These are phyloP conservation scores for Lentinus brumalis DNA, from an alignment of 768 basidiomycete genomes.

Conservation along the genomic window DNA sequence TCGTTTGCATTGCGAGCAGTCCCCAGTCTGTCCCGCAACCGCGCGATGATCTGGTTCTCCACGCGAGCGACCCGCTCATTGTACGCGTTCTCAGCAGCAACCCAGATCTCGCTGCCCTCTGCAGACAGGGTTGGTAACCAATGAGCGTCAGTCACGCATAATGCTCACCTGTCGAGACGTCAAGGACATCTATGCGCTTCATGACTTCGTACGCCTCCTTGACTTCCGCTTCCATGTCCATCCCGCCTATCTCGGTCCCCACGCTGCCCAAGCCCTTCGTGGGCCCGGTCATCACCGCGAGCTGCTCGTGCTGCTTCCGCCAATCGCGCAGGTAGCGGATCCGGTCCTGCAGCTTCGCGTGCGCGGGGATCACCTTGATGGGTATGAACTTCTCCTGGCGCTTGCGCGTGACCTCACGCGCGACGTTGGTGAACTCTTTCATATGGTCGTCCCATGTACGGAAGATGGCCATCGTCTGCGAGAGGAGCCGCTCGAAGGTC, in stretches of 20 bases:
- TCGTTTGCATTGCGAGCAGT: constrained; percentile 98
- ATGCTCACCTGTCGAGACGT: constrained; percentile 82
- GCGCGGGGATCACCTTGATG: constrained; percentile 91
- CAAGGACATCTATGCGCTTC: constrained; percentile 94
- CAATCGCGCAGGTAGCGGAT: constrained; percentile 86
- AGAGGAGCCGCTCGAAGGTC: constrained; percentile 86
- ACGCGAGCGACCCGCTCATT: constrained; percentile 97
- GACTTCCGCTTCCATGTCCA: constrained; percentile 99
- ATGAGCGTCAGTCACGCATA: not conserved
- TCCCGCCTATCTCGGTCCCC: constrained; percentile 78
- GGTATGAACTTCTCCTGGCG: constrained; percentile 93
- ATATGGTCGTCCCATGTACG: constrained; percentile 63
- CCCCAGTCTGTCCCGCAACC: constrained; percentile 87
- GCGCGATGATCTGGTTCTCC: constrained; percentile 97
- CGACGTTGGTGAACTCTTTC: constrained; percentile 70
- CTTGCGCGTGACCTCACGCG: constrained; percentile 88
- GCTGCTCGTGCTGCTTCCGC: constrained; percentile 96
- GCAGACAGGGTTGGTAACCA: constrained; percentile 6
- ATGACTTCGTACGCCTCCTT: constrained; percentile 96
- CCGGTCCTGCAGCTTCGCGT: constrained; percentile 88
- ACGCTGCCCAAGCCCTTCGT: constrained; percentile 80
- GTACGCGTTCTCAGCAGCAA: constrained; percentile 95
- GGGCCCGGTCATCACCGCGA: constrained; percentile 96
- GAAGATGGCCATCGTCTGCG: constrained; percentile 67
- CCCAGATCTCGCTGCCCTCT: constrained; percentile 99